Evolutionary conservation across 805 yeast species (phyloP), one percentile per base, ranked within the genome.

Genomic region (Candida alai): DNA sequence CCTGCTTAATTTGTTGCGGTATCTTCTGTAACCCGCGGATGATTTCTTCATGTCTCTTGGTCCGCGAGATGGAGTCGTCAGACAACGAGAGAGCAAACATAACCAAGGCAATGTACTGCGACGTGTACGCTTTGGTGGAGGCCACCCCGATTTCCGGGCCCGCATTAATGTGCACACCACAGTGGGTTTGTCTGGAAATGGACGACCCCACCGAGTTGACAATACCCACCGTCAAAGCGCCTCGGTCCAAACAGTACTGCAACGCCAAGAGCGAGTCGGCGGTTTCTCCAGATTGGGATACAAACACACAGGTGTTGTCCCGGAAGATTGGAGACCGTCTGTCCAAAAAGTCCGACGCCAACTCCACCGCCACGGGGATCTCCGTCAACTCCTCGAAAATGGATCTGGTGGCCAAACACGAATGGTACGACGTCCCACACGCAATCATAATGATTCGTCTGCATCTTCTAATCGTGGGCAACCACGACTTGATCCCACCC

Each of bases 121-220:
- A 93, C 6, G 99, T 93, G 70, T 93, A 93, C 19, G 98, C 98
- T 68, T 93, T 93, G 30, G 99, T 93, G 9, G 97, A 88, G 8
- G 99, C 99, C 48, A 93, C 99, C 62, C 98, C 97, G 45, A 93
- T 93, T 67, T 93, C 99, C 29, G 98, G 98, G 46, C 99, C 99
- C 31, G 98, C 98, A 58, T 93, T 93, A 59, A 93, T 89, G 62
- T 93, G 99, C 37, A 93, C 96, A 77, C 99, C 99, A 72, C 98
- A 93, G 64, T 89, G 95, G 15, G 99, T 93, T 55, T 80, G 88
- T 67, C 99, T 81, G 5, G 97, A 90, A 61, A 93, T 87, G 26
- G 93, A 79, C 4, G 98, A 93, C 54, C 99, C 99, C 27, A 93
- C 99, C 47, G 89, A 76, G 72, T 93, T 93, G 43, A 93, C 98